Base-by-base conservation (phyloP, 306 rosid genomes). In the Vigna radiata region DNA sequence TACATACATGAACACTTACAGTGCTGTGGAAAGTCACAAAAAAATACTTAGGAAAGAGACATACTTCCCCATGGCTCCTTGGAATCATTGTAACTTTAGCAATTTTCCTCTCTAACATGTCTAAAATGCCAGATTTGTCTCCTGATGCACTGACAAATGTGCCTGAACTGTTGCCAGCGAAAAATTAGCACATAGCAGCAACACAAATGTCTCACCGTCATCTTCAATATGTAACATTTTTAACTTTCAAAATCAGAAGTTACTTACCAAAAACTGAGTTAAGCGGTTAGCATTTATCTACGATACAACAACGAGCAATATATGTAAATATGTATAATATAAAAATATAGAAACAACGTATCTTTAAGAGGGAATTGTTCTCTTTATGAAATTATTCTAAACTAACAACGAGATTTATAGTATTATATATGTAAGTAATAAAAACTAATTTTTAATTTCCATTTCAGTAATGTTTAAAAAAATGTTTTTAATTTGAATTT, bases 61-160 rank as follows among this genome's bases (percentile, higher is more conserved):
- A 47, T 86, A 94, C 97, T 96, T 94, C 97, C 77, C 97, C 98
- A 82, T 92, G 90, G 39, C 29, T 79, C 84, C 89, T 90, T 77
- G 98, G 97, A 85, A 89, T 78, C 97, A 86, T 92, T 8, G 97
- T 88, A 48, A 87, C 98, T 76, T 87, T 85, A 12, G 96, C 90
- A 89, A 94, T 90, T 86, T 90, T 94, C 82, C 85, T 90, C 89
- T 94, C 98, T 67, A 94, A 85, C 31, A 18, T 71, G 43, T 64
- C 93, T 87, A 94, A 81, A 69, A 43, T 77, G 73, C 93, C 94
- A 53, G 87, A 77, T 78, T 86, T 86, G 63, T 94, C 98, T 85
- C 87, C 91, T 17, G 82, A 80, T 63, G 98, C 86, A 56, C 93
- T 83, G 70, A 94, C 5, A 83, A 90, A 94, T 82, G 86, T 72